Base-by-base conservation (phyloP, 495 filamentous ascomycete species). In the Chaetomium cochliodes region DNA sequence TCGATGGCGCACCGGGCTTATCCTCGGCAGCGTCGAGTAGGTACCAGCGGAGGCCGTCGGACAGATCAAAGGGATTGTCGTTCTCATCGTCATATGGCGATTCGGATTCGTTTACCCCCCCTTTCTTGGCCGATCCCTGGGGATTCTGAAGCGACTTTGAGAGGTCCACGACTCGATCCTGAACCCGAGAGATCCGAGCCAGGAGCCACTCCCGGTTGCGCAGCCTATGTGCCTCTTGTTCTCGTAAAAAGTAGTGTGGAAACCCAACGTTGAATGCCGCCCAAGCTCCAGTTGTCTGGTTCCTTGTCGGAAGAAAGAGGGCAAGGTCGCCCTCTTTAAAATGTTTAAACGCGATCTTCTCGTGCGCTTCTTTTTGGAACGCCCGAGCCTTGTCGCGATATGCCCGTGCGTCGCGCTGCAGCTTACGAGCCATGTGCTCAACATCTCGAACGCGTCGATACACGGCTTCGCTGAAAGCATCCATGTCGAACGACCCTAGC, bases 311-410 rank as follows among this genome's bases (percentile, higher is more conserved):
- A 15, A 98, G 81, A 80, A 99, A 99, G 12, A 99, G 82, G 25
- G 93, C 96, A 18, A 99, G 84, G 71, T 99, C 94, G 16, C 93
- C 93, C 74, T 96, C 91, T 72, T 97, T 98, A 82, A 98, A 99
- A 22, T 92, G 87, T 54, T 90, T 89, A 73, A 91, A 96, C n/a
- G 96, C 92, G 69, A 99, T 97, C 76, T 97, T 97, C 60, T 97
- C 91, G 65, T 96, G 91, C 2, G 92, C 87, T 71, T 99, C 94
- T 68, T 88, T 88, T 65, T 96, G 91, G 18, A 86, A 77, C n/a
- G 85, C 81, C 63, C 96, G 90, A 22, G 91, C 87, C 69, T 93
- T 94, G 52, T 98, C 94, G 26, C 93, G 87, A 71, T 97, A 97
- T 2, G 83, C 84, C 9, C 89, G 85, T 30, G 90, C 87, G 74